phyloP scores from a whole-genome alignment of 768 basidiomycete species.

The Russula compacta region DNA sequence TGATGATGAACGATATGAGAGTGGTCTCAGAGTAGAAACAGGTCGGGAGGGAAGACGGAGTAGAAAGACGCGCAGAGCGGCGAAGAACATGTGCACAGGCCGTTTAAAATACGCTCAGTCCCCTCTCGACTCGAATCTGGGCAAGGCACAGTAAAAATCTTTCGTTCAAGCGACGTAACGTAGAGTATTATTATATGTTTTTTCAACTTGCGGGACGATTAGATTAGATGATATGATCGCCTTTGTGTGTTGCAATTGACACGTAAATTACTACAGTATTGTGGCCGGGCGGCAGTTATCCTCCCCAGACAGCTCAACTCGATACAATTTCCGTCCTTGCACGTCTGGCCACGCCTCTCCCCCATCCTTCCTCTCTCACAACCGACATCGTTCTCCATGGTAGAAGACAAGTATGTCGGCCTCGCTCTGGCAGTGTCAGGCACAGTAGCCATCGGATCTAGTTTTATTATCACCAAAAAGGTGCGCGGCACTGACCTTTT shows the following conservation, averaged over 20 bases:
- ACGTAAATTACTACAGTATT: too few species aligned
- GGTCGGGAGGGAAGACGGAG: slow-evolving; percentile 12
- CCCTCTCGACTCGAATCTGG: background rate
- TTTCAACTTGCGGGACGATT: background rate
- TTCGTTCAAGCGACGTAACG: background rate
- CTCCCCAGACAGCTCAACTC: background rate
- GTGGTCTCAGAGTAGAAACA: slow-evolving; percentile 1
- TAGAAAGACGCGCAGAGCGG: slow-evolving; percentile 8
- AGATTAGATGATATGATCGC: background rate
- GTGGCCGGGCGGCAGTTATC: background rate
- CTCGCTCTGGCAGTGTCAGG: slow-evolving; percentile 80
- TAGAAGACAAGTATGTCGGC: slow-evolving; percentile 95
- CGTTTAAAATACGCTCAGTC: background rate
- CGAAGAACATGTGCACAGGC: slow-evolving; percentile 1
- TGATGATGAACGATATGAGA: slow-evolving; percentile 8
- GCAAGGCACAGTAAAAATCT: background rate
- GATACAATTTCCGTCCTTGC: background rate
- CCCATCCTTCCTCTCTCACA: background rate
- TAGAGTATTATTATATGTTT: background rate
- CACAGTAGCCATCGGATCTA: slow-evolving; percentile 83
- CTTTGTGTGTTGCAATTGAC: too few species aligned
- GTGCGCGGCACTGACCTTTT: slow-evolving; percentile 30
- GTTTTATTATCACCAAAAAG: slow-evolving; percentile 99
- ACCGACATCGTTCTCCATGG: slow-evolving; percentile 32
- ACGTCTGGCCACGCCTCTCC: background rate